Percentiles rank a stretch among this genome's conserved stretches.
These are phyloP conservation scores for Sphagnum magellanicum DNA, from an alignment of 228 moss, liverwort and hornwort species.

Conservation along the genomic window DNA sequence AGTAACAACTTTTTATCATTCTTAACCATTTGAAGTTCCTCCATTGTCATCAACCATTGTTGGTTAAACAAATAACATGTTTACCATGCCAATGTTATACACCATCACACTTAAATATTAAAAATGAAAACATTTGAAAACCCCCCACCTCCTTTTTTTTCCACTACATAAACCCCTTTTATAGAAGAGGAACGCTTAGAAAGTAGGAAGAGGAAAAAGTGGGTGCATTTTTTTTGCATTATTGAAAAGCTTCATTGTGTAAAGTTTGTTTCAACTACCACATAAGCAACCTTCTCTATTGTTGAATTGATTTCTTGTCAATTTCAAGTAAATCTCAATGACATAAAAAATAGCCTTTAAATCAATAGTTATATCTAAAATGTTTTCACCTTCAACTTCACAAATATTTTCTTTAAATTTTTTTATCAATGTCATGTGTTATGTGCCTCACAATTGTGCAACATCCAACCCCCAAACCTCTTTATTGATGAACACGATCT, in stretches of 20 bases:
- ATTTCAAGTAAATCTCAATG: not conserved
- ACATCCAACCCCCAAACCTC: not conserved
- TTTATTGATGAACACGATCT: not conserved
- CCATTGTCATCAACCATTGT: slow-evolving; percentile 49
- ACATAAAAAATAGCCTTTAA: not conserved
- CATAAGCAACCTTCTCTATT: slow-evolving; percentile 8
- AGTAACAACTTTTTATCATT: slow-evolving; percentile 49
- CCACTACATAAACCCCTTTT: not conserved
- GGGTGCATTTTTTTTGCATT: slow-evolving; percentile 58
- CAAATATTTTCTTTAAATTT: not conserved
- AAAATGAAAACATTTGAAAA: not conserved
- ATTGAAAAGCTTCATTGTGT: slow-evolving; percentile 41
- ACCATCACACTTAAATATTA: slow-evolving; percentile 1
- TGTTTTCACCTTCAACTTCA: not conserved
- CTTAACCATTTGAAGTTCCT: slow-evolving; percentile 47
- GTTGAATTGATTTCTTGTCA: not conserved
- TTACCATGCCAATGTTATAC: slow-evolving; percentile 12
- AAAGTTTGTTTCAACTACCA: slow-evolving; percentile 10
- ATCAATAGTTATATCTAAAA: not conserved
- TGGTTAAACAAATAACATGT: slow-evolving; percentile 52
- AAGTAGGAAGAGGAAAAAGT: not conserved
- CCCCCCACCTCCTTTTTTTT: not conserved
- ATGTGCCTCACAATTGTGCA: not conserved
- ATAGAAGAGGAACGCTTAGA: not conserved
- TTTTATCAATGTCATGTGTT: not conserved